Evolutionary conservation across 306 rosid species (phyloP).

Genomic region (Cicer arietinum): DNA sequence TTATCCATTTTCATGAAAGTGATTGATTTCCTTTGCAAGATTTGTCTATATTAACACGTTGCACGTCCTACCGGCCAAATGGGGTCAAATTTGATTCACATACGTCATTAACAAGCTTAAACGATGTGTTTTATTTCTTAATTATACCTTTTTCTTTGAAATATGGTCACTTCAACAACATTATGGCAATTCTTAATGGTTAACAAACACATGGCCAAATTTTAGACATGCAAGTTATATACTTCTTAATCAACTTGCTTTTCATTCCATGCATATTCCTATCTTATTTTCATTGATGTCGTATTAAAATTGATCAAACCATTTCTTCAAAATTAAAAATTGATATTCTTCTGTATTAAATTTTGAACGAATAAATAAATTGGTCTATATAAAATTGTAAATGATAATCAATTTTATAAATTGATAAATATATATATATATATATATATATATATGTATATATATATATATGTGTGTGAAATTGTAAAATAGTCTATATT

Average conservation of each 20-base stretch:
- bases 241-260: neutral
- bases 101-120: slow-evolving; percentile 38
- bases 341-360: neutral
- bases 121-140: neutral
- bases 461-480: too few species aligned
- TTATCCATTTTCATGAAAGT: slow-evolving; percentile 37
- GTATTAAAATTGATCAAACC: slow-evolving; percentile 27
- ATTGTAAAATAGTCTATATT: too few species aligned
- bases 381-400: too few species aligned
- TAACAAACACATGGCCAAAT: slow-evolving; percentile 43
- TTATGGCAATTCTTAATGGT: slow-evolving; percentile 19
- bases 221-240: slow-evolving; percentile 25
- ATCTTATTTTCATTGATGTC: slow-evolving; percentile 13
- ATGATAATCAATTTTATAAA: too few species aligned
- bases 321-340: neutral
- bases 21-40: slow-evolving; percentile 41
- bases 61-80: slow-evolving; percentile 44
- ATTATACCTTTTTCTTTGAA: slow-evolving; percentile 4
- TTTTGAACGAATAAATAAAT: too few species aligned
- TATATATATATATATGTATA: too few species aligned
- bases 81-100: slow-evolving; percentile 57
- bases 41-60: slow-evolving; percentile 51
- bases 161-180: slow-evolving; percentile 24
- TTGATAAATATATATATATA: too few species aligned
- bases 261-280: neutral